phyloP scores from a whole-genome alignment of 768 basidiomycete genomes.

The Boletus edulis region DNA sequence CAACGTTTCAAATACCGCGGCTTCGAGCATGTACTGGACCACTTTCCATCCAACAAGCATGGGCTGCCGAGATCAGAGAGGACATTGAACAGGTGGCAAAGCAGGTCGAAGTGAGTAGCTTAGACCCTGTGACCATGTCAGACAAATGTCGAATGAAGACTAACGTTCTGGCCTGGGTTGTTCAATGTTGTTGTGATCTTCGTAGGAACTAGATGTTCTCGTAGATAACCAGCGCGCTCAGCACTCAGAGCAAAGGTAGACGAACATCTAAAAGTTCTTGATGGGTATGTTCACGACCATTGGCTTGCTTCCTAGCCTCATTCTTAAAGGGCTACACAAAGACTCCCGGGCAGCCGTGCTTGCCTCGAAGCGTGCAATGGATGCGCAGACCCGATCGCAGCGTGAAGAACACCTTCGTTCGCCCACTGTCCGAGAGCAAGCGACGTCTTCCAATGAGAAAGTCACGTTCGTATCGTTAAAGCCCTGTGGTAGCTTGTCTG shows the following conservation, averaged over 20 bases:
- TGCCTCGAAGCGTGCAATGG: slow-evolving; percentile 69
- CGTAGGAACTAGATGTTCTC: slow-evolving; percentile 62
- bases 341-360: slow-evolving; percentile 70
- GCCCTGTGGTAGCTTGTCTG: background rate
- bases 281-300: slow-evolving; percentile 43
- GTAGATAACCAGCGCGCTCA: slow-evolving; percentile 67
- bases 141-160: slow-evolving; percentile 1
- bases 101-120: slow-evolving; percentile 61
- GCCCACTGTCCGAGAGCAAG: slow-evolving; percentile 48
- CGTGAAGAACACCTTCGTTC: slow-evolving; percentile 69
- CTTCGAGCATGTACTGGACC: slow-evolving; percentile 69
- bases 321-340: slow-evolving; percentile 51
- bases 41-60: slow-evolving; percentile 64
- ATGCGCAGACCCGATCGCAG: slow-evolving; percentile 53
- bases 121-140: background rate
- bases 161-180: background rate
- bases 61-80: slow-evolving; percentile 72
- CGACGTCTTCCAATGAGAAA: slow-evolving; percentile 48
- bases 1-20: slow-evolving; percentile 71
- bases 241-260: slow-evolving; percentile 51
- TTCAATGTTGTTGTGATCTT: background rate
- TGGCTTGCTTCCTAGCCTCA: background rate
- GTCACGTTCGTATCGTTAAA: slow-evolving; percentile 45
- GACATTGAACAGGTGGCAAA: slow-evolving; percentile 64
- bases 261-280: slow-evolving; percentile 44